phyloP scores from a whole-genome alignment of 2,329 filamentous ascomycete species.

The Aspergillaceae sp. region DNA sequence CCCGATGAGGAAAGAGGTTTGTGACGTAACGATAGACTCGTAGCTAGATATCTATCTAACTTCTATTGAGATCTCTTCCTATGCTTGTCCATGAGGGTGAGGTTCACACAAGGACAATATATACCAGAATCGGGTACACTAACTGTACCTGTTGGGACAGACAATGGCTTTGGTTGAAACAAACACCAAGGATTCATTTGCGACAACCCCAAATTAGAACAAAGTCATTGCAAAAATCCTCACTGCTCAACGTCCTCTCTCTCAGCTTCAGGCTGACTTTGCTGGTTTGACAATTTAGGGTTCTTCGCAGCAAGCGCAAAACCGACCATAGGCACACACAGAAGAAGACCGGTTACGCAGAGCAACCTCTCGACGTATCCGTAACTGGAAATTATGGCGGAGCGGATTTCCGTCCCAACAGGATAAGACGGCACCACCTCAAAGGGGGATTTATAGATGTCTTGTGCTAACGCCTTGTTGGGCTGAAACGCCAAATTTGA shows the following conservation, averaged over 20 bases:
- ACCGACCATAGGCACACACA: not conserved
- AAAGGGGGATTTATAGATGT: not conserved
- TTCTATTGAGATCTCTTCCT: no score
- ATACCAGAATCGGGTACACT: no score
- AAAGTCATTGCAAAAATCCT: no score
- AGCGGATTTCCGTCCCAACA: not conserved
- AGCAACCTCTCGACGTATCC: not conserved
- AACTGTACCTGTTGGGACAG: no score
- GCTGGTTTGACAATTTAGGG: not conserved
- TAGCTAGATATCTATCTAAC: no score
- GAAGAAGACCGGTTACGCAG: not conserved
- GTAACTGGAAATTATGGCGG: not conserved
- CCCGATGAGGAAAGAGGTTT: no score
- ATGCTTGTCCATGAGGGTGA: no score
- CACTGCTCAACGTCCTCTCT: not conserved
- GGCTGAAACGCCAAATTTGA: not conserved
- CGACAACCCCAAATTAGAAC: no score
- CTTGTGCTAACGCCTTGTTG: not conserved
- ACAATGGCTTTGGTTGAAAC: no score
- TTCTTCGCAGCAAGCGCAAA: not conserved
- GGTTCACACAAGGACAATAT: no score
- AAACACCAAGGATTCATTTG: no score
- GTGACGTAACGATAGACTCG: no score
- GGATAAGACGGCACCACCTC: not conserved
- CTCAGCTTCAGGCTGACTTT: not conserved